A percentile compares a stretch with the other conserved stretches of the same genome.
phyloP scores from a whole-genome alignment of 1,284 basidiomycete species.

The Pyrrhoderma lamaoense region DNA sequence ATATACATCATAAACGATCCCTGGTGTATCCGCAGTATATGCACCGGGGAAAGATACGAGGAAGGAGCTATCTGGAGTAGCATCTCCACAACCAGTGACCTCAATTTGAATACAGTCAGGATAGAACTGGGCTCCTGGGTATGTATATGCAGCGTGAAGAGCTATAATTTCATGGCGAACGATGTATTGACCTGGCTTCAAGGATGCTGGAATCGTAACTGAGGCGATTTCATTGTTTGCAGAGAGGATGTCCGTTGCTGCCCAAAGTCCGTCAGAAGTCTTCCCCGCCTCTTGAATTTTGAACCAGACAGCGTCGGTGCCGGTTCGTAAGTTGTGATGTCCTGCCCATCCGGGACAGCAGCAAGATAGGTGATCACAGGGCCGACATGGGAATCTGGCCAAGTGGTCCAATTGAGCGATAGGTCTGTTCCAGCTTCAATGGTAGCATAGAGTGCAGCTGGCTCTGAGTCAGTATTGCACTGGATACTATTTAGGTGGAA shows the following conservation, averaged over 20 bases:
- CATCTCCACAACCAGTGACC: slow-evolving; percentile 43
- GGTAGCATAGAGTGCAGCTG: slow-evolving; percentile 37
- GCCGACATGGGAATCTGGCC: slow-evolving; percentile 39
- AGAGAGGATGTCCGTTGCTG: slow-evolving; percentile 34
- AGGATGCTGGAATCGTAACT: slow-evolving; percentile 37
- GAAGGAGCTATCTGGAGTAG: slow-evolving; percentile 32
- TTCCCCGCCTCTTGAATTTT: slow-evolving; percentile 39
- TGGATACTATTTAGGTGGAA: slow-evolving; percentile 28
- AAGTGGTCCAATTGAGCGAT: slow-evolving; percentile 42
- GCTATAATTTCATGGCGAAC: slow-evolving; percentile 39
- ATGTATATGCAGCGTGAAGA: slow-evolving; percentile 5
- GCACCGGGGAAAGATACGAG: slow-evolving; percentile 49
- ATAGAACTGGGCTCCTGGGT: slow-evolving; percentile 31
- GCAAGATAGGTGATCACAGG: slow-evolving; percentile 45
- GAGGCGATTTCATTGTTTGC: slow-evolving; percentile 36
- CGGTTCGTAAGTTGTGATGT: slow-evolving; percentile 40
- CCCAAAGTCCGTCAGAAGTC: slow-evolving; percentile 37
- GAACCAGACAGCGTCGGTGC: slow-evolving; percentile 37
- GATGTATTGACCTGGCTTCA: slow-evolving; percentile 41
- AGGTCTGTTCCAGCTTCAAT: slow-evolving; percentile 38
- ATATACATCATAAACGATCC: slow-evolving; percentile 36
- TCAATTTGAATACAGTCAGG: slow-evolving; percentile 45
- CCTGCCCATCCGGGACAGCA: slow-evolving; percentile 30
- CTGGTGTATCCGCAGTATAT: slow-evolving; percentile 40
- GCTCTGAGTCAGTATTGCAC: slow-evolving; percentile 36